phyloP scores from a whole-genome alignment of 257 asterid species.

The Ligustrum vulgare region DNA sequence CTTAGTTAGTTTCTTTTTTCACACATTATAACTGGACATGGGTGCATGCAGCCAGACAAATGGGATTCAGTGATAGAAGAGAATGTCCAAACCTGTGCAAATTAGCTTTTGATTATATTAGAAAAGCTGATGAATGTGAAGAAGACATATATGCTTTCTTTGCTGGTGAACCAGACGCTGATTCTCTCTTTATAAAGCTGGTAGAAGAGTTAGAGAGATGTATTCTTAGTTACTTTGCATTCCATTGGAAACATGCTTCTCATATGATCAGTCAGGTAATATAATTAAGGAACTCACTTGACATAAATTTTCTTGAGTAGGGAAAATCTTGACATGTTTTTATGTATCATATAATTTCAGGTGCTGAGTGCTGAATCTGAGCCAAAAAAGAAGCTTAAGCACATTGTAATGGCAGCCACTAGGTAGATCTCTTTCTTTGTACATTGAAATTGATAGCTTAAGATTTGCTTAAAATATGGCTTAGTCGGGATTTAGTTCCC shows the following conservation, averaged over 20 bases:
- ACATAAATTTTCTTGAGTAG: not conserved
- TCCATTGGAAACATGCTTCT: slow-evolving; percentile 84
- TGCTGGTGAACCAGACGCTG: slow-evolving; percentile 63
- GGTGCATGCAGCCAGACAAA: slow-evolving; percentile 75
- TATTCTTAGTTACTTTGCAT: slow-evolving; percentile 88
- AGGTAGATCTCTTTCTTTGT: slow-evolving; percentile 44
- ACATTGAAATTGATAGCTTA: not conserved
- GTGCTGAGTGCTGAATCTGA: slow-evolving; percentile 70
- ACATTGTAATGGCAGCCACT: slow-evolving; percentile 89
- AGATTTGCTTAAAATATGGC: not conserved
- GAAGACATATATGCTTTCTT: slow-evolving; percentile 75
- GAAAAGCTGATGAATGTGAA: slow-evolving; percentile 74
- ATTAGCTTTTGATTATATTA: slow-evolving; percentile 80
- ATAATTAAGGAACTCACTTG: not conserved
- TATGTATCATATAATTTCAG: slow-evolving; percentile 38
- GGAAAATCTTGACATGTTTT: not conserved
- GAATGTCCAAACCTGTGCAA: slow-evolving; percentile 79
- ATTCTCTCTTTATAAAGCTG: slow-evolving; percentile 85
- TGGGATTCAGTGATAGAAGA: slow-evolving; percentile 76
- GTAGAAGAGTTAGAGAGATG: slow-evolving; percentile 91
- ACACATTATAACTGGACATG: slow-evolving; percentile 13
- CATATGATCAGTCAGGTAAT: slow-evolving; percentile 78
- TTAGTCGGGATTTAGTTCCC: not conserved
- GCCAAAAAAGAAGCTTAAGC: slow-evolving; percentile 78
- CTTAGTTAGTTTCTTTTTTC: not conserved